Percentiles rank a stretch among this genome's conserved stretches.
Conservation (phyloP, 192 early-diverging fungal genomes). For the Anaeromyces robustus region DNA sequence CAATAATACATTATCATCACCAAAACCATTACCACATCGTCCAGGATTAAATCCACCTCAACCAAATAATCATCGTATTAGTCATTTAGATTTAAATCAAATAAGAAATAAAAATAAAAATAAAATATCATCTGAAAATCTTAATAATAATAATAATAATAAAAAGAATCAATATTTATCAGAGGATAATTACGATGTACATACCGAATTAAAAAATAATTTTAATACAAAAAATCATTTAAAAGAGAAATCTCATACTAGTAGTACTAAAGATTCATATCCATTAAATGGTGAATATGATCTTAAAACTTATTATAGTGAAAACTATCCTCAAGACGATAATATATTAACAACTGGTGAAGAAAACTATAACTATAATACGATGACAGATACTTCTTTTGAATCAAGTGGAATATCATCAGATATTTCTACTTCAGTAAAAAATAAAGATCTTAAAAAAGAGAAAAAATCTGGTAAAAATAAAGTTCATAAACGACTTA, state of each 20-base stretch:
- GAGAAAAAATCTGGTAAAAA: neutral
- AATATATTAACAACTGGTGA: neutral
- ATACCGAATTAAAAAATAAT: too few species aligned
- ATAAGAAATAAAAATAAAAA: neutral
- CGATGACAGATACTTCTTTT: neutral
- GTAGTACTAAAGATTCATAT: too few species aligned
- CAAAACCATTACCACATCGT: neutral
- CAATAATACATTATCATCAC: neutral
- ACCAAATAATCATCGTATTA: neutral
- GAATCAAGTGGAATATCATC: neutral
- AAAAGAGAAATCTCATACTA: too few species aligned
- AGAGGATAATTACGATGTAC: neutral
- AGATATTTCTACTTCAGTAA: too few species aligned
- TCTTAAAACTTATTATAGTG: neutral
- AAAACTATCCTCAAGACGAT: neutral
- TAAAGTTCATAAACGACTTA: neutral
- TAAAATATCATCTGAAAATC: neutral
- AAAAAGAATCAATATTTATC: neutral
- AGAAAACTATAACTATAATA: neutral
- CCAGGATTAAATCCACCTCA: neutral
- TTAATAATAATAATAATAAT: neutral
- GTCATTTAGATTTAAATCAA: neutral
- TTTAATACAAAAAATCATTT: too few species aligned
- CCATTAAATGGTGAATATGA: neutral
- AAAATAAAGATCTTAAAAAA: neutral